Evolutionary conservation across 768 basidiomycete genomes (phyloP).

Genomic region (Naganishia antarctica): DNA sequence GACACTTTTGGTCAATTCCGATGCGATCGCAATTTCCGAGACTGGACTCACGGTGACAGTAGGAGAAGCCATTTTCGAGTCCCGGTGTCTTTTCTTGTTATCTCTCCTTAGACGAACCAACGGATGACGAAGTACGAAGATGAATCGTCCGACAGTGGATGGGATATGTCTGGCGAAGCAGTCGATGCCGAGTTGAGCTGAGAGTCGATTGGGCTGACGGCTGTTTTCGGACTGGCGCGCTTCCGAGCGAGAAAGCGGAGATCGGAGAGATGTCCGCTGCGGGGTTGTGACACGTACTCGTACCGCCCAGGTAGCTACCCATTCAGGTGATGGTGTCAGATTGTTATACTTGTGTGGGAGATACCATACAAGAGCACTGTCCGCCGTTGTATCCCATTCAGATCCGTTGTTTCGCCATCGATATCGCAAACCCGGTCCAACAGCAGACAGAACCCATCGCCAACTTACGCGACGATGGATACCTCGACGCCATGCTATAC

Average conservation of each 20-base stretch:
- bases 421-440: too few relatives aligned
- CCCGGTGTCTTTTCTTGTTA: neutral
- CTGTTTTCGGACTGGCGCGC: conserved; percentile 15
- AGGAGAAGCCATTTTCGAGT: conserved; percentile 32
- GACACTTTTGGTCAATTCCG: neutral
- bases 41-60: conserved; percentile 35
- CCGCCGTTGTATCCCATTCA: too few relatives aligned
- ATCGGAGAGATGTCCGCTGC: neutral
- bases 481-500: conserved; percentile 47
- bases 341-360: too few relatives aligned
- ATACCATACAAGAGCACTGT: too few relatives aligned
- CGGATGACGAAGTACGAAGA: neutral
- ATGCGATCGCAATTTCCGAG: too few relatives aligned
- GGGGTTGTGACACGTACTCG: conserved; percentile 18
- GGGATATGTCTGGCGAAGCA: too few relatives aligned
- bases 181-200: neutral
- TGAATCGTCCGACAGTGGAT: too few relatives aligned
- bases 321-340: too few relatives aligned
- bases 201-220: conserved; percentile 16
- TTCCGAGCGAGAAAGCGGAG: neutral
- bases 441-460: too few relatives aligned
- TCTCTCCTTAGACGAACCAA: conserved; percentile 2
- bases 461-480: conserved; percentile 36
- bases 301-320: too few relatives aligned
- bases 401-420: too few relatives aligned